These are phyloP conservation scores for Termitomyces sp. DNA, from an alignment of 768 basidiomycete genomes.

Conservation along the genomic window DNA sequence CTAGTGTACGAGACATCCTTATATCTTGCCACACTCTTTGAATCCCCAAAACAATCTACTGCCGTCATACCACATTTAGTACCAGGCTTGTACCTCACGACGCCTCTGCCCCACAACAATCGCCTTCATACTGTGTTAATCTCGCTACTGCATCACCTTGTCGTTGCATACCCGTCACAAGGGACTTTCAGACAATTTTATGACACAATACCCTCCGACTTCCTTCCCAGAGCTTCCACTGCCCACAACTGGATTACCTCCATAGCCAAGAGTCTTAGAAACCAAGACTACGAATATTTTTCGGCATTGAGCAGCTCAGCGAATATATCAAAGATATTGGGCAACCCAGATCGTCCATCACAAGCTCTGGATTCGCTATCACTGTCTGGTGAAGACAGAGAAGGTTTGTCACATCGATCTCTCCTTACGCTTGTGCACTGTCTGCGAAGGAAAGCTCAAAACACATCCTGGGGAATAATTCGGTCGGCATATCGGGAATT, in stretches of 20 bases:
- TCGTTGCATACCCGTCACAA: constrained; percentile 61
- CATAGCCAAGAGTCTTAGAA: constrained; percentile 47
- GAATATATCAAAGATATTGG: constrained; percentile 17
- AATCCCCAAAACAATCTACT: constrained; percentile 52
- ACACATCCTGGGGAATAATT: constrained; percentile 53
- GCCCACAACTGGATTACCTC: constrained; percentile 45
- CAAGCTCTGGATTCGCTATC: constrained; percentile 10
- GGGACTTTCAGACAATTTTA: constrained; percentile 43
- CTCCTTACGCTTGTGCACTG: constrained; percentile 37
- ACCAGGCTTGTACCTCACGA: constrained; percentile 36
- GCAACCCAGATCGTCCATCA: constrained; percentile 3
- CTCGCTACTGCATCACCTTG: constrained; percentile 53
- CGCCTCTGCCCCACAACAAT: constrained; percentile 16
- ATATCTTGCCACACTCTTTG: constrained; percentile 57
- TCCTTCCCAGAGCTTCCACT: constrained; percentile 30
- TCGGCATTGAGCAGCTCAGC: constrained; percentile 34
- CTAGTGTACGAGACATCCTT: constrained; percentile 74
- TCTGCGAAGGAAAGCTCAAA: constrained; percentile 44
- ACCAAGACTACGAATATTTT: constrained; percentile 48
- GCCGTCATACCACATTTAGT: constrained; percentile 59
- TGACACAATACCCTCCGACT: constrained; percentile 30
- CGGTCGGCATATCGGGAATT: constrained; percentile 63
- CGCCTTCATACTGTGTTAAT: constrained; percentile 33
- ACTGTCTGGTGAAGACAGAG: constrained; percentile 3
- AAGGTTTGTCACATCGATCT: constrained; percentile 29